These are phyloP conservation scores for Pharnaceum exiguum DNA, from an alignment of 148 eudicot species.

Conservation along the genomic window DNA sequence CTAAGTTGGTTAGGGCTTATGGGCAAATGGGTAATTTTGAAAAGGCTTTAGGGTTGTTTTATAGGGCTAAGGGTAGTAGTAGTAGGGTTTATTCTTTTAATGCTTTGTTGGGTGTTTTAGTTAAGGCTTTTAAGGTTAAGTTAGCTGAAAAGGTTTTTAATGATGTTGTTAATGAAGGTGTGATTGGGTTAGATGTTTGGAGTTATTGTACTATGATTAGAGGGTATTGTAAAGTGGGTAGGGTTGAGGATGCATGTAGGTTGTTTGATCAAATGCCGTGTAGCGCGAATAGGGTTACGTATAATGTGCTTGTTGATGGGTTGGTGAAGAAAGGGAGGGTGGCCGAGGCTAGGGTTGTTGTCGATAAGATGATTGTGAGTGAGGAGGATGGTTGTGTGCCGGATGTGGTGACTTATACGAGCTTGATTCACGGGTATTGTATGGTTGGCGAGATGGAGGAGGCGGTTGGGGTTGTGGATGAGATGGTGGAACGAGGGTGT, in stretches of 20 bases:
- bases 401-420: neutral
- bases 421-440: constrained; percentile 20
- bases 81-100: constrained; percentile 7
- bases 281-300: neutral
- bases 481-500: constrained; percentile 8
- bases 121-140: neutral
- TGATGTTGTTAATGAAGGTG: constrained; percentile 13
- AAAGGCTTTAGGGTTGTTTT: constrained; percentile 29
- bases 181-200: neutral
- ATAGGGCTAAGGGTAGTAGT: constrained; percentile 15
- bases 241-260: constrained; percentile 23
- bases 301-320: constrained; percentile 6
- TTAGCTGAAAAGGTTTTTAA: neutral
- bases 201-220: constrained; percentile 9
- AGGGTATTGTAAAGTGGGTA: constrained; percentile 16
- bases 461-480: constrained; percentile 12
- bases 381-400: constrained; percentile 11
- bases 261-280: constrained; percentile 43
- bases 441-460: constrained; percentile 21
- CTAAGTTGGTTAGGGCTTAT: constrained; percentile 34
- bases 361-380: constrained; percentile 11
- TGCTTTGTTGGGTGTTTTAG: constrained; percentile 6
- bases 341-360: constrained; percentile 3
- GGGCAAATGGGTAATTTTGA: constrained; percentile 24
- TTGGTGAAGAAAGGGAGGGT: constrained; percentile 6